These are phyloP conservation scores for Penicillium fimorum DNA, from an alignment of 495 filamentous ascomycete species.

Conservation along the genomic window DNA sequence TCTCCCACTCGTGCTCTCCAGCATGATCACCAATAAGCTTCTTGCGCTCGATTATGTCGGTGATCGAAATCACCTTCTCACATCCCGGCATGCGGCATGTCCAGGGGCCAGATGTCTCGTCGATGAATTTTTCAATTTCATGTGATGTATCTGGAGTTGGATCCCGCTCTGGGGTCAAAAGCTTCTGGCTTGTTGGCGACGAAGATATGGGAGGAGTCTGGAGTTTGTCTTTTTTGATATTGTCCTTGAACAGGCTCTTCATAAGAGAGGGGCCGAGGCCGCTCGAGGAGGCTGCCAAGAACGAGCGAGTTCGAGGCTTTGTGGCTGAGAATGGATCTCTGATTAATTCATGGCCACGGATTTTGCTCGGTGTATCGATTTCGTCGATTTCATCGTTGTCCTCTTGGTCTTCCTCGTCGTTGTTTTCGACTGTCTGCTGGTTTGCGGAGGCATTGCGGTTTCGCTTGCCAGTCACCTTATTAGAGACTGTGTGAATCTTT, in stretches of 20 bases:
- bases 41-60: slow-evolving; percentile 55
- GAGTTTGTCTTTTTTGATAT: slow-evolving; percentile 22
- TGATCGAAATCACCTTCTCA: slow-evolving; percentile 57
- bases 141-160: slow-evolving; percentile 37
- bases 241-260: slow-evolving; percentile 39
- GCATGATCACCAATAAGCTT: slow-evolving; percentile 63
- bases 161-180: slow-evolving; percentile 23
- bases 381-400: slow-evolving; percentile 40
- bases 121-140: slow-evolving; percentile 10
- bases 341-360: slow-evolving; percentile 41
- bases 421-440: slow-evolving; percentile 32
- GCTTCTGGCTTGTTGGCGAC: slow-evolving; percentile 6
- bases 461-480: slow-evolving; percentile 48
- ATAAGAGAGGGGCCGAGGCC: slow-evolving; percentile 31
- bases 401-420: slow-evolving; percentile 39
- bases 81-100: slow-evolving; percentile 69
- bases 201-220: slow-evolving; percentile 28
- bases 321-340: slow-evolving; percentile 43
- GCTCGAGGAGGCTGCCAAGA: slow-evolving; percentile 30
- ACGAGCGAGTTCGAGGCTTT: slow-evolving; percentile 35
- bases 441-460: slow-evolving; percentile 38
- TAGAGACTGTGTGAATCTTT: slow-evolving; percentile 40
- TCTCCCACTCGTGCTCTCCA: slow-evolving; percentile 60
- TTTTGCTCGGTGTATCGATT: slow-evolving; percentile 48
- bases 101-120: slow-evolving; percentile 62